phyloP scores from a whole-genome alignment of 305 asterid species.

The Vinca major region DNA sequence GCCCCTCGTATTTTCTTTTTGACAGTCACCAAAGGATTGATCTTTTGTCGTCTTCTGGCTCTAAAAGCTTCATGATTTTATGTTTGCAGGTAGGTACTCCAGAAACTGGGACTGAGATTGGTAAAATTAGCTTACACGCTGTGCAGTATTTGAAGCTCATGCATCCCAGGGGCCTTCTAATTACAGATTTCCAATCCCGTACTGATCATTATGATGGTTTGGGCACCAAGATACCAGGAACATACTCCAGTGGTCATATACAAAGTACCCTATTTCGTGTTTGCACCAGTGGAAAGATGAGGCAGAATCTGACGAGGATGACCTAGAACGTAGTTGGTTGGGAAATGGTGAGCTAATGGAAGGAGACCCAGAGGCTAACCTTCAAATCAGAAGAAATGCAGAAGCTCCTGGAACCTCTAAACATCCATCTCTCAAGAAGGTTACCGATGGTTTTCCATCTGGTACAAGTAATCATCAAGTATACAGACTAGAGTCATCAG shows the following conservation, averaged over 20 bases:
- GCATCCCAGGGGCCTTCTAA: constrained; percentile 64
- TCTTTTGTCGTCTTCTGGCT: neutral
- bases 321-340: constrained; percentile 45
- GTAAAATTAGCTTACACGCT: constrained; percentile 51
- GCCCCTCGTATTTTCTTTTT: neutral
- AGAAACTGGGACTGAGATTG: constrained; percentile 47
- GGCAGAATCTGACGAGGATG: constrained; percentile 49
- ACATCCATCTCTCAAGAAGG: constrained; percentile 14
- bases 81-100: constrained; percentile 44
- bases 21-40: neutral
- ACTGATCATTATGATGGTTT: constrained; percentile 19
- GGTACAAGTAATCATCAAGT: neutral
- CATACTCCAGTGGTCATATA: neutral
- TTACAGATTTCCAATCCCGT: constrained; percentile 30
- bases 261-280: constrained; percentile 21
- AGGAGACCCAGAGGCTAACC: constrained; percentile 28
- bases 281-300: constrained; percentile 25
- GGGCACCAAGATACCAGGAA: constrained; percentile 24
- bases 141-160: constrained; percentile 62
- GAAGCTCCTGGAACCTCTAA: constrained; percentile 15
- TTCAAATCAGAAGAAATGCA: constrained; percentile 16
- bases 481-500: constrained; percentile 13
- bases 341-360: constrained; percentile 28
- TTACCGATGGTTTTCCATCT: neutral
- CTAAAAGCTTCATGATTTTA: neutral